Percentiles rank a stretch among this genome's conserved stretches.
Conservation (phyloP, 805 yeast genomes). For the Schizosaccharomyces osmophilus region DNA sequence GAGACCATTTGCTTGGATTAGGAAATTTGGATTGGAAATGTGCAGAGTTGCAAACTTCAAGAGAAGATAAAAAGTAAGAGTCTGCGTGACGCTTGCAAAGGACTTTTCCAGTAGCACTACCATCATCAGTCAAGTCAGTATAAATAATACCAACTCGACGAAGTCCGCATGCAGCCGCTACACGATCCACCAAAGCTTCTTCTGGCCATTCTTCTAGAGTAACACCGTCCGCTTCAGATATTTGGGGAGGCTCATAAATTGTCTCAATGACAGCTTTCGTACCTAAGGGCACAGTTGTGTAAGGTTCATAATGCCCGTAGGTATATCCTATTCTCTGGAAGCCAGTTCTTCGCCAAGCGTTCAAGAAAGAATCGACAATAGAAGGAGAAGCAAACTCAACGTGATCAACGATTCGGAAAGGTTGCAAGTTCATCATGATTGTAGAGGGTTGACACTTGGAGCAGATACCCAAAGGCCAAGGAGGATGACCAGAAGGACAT, state of each 20-base stretch:
- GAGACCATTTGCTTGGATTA: constrained; percentile 37
- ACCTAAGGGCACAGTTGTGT: constrained; percentile 73
- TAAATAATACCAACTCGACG: constrained; percentile 59
- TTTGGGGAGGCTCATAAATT: constrained; percentile 80
- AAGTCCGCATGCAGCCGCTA: constrained; percentile 37
- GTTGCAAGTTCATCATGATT: constrained; percentile 71
- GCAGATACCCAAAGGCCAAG: constrained; percentile 89
- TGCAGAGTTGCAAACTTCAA: constrained; percentile 69
- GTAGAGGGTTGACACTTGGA: constrained; percentile 94
- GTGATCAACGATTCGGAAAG: constrained; percentile 90
- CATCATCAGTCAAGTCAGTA: constrained; percentile 76
- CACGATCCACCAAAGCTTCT: constrained; percentile 28
- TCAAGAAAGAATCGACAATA: constrained; percentile 61
- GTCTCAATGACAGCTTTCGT: constrained; percentile 84
- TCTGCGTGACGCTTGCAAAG: constrained; percentile 80
- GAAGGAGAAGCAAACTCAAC: constrained; percentile 63
- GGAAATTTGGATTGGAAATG: constrained; percentile 44
- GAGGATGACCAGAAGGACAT: constrained; percentile 64
- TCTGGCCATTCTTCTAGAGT: constrained; percentile 31
- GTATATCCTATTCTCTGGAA: constrained; percentile 65
- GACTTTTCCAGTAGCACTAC: constrained; percentile 68
- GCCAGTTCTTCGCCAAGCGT: constrained; percentile 77
- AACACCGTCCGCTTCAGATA: constrained; percentile 66
- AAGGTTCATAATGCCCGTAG: constrained; percentile 57
- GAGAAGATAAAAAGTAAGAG: constrained; percentile 69